phyloP scores from a whole-genome alignment of 2,329 filamentous ascomycete genomes.

The Hypoxylon sp. region DNA sequence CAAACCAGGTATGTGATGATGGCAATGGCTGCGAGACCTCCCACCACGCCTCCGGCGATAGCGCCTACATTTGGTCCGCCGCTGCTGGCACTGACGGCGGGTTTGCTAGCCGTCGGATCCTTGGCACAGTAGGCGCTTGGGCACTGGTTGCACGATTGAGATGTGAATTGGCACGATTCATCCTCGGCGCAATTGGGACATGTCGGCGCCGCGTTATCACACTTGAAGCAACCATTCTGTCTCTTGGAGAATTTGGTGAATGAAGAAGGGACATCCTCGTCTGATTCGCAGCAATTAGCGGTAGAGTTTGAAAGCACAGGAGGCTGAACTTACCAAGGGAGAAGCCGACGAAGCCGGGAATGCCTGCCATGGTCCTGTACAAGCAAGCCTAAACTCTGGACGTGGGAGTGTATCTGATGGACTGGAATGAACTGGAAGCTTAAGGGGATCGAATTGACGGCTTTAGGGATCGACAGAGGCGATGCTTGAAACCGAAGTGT shows the following conservation, averaged over 20 bases:
- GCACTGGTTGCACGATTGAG: constrained; percentile 56
- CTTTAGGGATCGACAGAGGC: constrained; percentile 35
- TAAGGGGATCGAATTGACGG: too few species aligned
- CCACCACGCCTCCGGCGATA: constrained; percentile 91
- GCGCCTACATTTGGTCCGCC: constrained; percentile 76
- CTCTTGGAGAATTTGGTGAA: constrained; percentile 53
- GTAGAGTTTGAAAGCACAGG: neutral
- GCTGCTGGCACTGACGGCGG: constrained; percentile 34
- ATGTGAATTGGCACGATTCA: constrained; percentile 56
- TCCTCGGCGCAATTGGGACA: constrained; percentile 56
- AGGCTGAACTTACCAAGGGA: constrained; percentile 37
- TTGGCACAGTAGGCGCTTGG: constrained; percentile 56
- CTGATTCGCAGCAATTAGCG: constrained; percentile 32
- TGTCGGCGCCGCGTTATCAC: constrained; percentile 51
- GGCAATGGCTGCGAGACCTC: constrained; percentile 79
- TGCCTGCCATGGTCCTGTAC: constrained; percentile 37
- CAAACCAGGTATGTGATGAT: constrained; percentile 81
- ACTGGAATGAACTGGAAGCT: too few species aligned
- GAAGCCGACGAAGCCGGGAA: constrained; percentile 44
- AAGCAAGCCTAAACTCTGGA: neutral
- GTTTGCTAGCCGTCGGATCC: constrained; percentile 35
- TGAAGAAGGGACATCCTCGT: constrained; percentile 37
- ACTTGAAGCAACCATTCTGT: constrained; percentile 55
- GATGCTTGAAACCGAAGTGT: constrained; percentile 21
- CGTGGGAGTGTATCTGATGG: constrained; percentile 1